Conservation (phyloP, 208 protist species). For the Entamoeba invadens region DNA sequence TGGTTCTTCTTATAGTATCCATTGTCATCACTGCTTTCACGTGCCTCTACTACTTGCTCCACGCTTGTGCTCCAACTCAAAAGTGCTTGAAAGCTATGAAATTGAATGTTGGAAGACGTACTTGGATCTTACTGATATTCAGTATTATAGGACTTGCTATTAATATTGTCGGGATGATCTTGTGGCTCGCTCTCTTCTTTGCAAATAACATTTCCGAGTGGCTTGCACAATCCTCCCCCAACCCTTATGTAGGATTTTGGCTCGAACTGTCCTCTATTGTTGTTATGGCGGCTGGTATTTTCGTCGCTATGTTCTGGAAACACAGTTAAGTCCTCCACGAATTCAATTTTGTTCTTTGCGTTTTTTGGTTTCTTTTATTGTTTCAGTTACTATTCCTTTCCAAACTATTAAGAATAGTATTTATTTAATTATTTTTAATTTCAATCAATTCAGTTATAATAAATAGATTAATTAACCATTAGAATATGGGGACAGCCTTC, state of each 20-base stretch:
- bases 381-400: too few relatives aligned
- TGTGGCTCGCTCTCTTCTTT: background rate
- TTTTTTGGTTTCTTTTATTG: too few relatives aligned
- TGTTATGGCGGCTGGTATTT: background rate
- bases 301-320: background rate
- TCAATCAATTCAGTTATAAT: too few relatives aligned
- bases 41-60: background rate
- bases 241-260: background rate
- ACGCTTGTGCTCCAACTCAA: background rate
- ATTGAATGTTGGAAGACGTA: background rate
- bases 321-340: background rate
- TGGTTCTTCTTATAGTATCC: background rate
- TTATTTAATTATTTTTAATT: too few relatives aligned
- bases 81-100: background rate
- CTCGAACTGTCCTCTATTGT: background rate
- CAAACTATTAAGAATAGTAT: too few relatives aligned
- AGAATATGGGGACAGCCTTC: background rate
- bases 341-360: too few relatives aligned
- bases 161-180: background rate
- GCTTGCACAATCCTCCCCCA: background rate
- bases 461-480: too few relatives aligned
- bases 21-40: background rate
- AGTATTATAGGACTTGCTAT: background rate
- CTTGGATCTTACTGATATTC: background rate
- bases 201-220: background rate